These are phyloP conservation scores for Endocarpon pusillum DNA, from an alignment of 495 filamentous ascomycete genomes.

Conservation along the genomic window DNA sequence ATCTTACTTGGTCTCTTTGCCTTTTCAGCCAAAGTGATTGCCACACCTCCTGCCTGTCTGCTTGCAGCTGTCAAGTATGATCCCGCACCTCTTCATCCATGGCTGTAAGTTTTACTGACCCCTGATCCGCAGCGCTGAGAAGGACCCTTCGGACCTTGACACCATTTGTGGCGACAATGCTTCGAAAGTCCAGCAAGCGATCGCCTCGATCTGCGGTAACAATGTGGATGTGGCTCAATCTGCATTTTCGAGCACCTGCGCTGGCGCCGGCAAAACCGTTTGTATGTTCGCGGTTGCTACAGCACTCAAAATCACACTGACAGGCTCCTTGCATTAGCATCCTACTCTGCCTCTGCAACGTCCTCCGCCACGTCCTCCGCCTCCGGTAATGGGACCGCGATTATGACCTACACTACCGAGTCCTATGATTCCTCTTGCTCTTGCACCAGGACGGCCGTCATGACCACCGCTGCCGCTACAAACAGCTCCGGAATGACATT, in stretches of 20 bases:
- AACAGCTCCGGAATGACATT: neutral
- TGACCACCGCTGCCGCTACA: neutral
- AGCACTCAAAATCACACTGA: neutral
- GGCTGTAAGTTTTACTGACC: too few relatives aligned
- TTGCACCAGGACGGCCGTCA: conserved; percentile 1
- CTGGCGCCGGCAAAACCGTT: conserved; percentile 13
- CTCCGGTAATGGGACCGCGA: conserved; percentile 1
- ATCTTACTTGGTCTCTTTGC: conserved; percentile 16
- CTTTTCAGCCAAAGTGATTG: conserved; percentile 14
- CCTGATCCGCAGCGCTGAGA: conserved; percentile 12
- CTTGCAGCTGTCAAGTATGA: conserved; percentile 23
- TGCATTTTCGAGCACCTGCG: conserved; percentile 14
- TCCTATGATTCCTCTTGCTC: neutral
- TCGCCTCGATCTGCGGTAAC: conserved; percentile 13
- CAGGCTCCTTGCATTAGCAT: neutral
- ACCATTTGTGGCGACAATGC: conserved; percentile 15
- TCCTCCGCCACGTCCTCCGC: neutral
- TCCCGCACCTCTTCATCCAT: too few relatives aligned
- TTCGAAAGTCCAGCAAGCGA: conserved; percentile 8
- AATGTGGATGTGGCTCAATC: conserved; percentile 10
- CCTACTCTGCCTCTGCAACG: neutral
- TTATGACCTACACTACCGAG: neutral
- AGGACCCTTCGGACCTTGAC: conserved; percentile 15
- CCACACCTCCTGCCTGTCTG: conserved; percentile 22
- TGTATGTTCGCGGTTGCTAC: conserved; percentile 9